Evolutionary conservation across 768 basidiomycete genomes (phyloP).

Genomic region (Gelatoporia subvermispora): DNA sequence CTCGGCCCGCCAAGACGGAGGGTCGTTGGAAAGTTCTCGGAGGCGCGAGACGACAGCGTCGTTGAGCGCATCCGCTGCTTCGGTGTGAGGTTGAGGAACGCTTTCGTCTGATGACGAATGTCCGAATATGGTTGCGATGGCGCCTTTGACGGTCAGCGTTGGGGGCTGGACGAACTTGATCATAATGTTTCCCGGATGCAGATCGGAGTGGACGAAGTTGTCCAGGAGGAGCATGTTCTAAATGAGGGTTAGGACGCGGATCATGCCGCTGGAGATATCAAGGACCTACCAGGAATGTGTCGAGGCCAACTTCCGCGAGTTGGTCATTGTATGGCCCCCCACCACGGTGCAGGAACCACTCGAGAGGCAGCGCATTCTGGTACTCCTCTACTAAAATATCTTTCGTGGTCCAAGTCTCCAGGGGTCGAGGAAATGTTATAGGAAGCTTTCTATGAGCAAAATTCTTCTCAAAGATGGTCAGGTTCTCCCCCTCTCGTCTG

Average conservation of each 20-base stretch:
- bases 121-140: constrained; percentile 11
- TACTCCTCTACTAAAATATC: constrained; percentile 90
- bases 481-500: constrained; percentile 83
- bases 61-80: constrained; percentile 9
- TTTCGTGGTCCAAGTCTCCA: constrained; percentile 73
- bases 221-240: constrained; percentile 98
- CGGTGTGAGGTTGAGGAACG: constrained; percentile 1
- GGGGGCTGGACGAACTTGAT: constrained; percentile 91
- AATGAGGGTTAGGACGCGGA: not conserved
- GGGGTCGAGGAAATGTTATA: constrained; percentile 86
- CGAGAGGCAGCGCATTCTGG: constrained; percentile 87
- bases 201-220: constrained; percentile 93
- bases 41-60: constrained; percentile 67
- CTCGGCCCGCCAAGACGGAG: constrained; percentile 64
- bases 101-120: not conserved
- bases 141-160: constrained; percentile 52
- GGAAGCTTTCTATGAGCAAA: constrained; percentile 76
- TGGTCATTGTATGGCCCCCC: constrained; percentile 88
- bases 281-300: constrained; percentile 82
- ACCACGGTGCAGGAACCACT: constrained; percentile 81
- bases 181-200: constrained; percentile 95
- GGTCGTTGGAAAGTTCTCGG: constrained; percentile 50
- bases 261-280: not conserved
- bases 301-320: constrained; percentile 87
- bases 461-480: constrained; percentile 79